Percentiles rank a stretch among this genome's conserved stretches.
phyloP scores from a whole-genome alignment of 2,329 filamentous ascomycete genomes.

The Nigrospora oryzae region DNA sequence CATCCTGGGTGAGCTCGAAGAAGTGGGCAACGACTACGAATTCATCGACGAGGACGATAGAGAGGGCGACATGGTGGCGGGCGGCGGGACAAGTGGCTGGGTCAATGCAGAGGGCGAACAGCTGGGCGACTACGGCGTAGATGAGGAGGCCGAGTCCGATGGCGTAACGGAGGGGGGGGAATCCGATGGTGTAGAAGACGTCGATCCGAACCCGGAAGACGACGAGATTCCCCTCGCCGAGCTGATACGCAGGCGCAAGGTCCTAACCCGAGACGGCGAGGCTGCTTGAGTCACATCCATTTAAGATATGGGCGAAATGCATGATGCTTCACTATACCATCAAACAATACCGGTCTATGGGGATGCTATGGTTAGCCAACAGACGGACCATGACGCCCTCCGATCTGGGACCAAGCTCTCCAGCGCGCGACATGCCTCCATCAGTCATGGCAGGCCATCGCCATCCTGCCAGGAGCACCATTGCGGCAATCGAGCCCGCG shows the following conservation, averaged over 20 bases:
- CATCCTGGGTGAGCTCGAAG: conserved; percentile 42
- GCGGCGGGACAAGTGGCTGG: conserved; percentile 53
- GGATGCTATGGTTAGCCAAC: too few relatives aligned
- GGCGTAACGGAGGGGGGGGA: background rate
- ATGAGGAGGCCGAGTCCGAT: conserved; percentile 57
- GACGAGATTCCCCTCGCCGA: conserved; percentile 64
- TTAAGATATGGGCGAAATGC: too few relatives aligned
- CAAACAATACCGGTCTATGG: too few relatives aligned
- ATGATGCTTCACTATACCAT: too few relatives aligned
- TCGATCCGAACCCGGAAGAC: conserved; percentile 30
- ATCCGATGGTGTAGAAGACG: background rate
- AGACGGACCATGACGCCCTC: too few relatives aligned
- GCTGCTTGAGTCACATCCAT: conserved; percentile 5
- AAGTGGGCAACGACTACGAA: conserved; percentile 38
- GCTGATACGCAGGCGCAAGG: conserved; percentile 49
- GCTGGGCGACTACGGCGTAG: conserved; percentile 70
- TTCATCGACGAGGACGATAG: conserved; percentile 14
- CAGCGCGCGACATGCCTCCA: too few relatives aligned
- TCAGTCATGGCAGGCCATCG: too few relatives aligned
- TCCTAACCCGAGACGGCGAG: conserved; percentile 19
- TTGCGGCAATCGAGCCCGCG: too few relatives aligned
- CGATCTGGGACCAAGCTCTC: too few relatives aligned
- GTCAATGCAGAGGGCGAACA: conserved; percentile 68
- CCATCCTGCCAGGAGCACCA: too few relatives aligned
- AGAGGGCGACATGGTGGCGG: conserved; percentile 11